A percentile compares a stretch with the other conserved stretches of the same genome.
phyloP scores from a whole-genome alignment of 2,329 filamentous ascomycete species.

The Pseudogymnoascus verrucosus region DNA sequence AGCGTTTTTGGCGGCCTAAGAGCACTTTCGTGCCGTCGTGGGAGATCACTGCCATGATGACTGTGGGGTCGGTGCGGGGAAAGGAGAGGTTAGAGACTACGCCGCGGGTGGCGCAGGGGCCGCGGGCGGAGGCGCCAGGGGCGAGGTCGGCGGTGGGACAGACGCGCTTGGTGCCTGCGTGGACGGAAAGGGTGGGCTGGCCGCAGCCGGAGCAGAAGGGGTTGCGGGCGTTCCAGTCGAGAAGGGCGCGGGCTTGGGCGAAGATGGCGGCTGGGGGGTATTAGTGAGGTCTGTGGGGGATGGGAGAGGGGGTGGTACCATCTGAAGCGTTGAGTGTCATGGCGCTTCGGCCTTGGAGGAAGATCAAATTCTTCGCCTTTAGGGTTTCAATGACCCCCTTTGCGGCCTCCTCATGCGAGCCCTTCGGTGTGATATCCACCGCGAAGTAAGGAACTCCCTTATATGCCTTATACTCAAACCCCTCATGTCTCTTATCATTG shows the following conservation, averaged over 20 bases:
- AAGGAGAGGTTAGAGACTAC: conserved; percentile 88
- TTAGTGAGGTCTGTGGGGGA: background rate
- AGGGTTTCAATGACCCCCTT: conserved; percentile 50
- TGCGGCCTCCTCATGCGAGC: conserved; percentile 52
- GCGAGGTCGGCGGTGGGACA: conserved; percentile 65
- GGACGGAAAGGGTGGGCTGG: conserved; percentile 67
- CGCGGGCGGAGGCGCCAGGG: conserved; percentile 42
- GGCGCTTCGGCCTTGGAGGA: conserved; percentile 57
- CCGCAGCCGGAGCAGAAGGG: conserved; percentile 89
- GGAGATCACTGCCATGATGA: conserved; percentile 89
- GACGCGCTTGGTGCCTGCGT: conserved; percentile 72
- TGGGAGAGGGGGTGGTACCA: conserved; percentile 29
- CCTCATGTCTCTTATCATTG: conserved; percentile 51
- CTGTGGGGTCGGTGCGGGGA: conserved; percentile 75
- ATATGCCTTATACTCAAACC: conserved; percentile 55
- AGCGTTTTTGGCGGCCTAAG: conserved; percentile 77
- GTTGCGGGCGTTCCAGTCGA: conserved; percentile 93
- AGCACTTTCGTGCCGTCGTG: conserved; percentile 60
- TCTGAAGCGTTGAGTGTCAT: conserved; percentile 40
- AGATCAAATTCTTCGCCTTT: conserved; percentile 53
- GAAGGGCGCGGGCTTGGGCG: conserved; percentile 75
- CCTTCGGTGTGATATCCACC: conserved; percentile 73
- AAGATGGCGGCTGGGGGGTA: conserved; percentile 67
- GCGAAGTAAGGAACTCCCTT: conserved; percentile 80
- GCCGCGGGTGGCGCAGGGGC: conserved; percentile 70